phyloP scores from a whole-genome alignment of 441 rosid species.

The Euphorbia schlechtendalii region DNA sequence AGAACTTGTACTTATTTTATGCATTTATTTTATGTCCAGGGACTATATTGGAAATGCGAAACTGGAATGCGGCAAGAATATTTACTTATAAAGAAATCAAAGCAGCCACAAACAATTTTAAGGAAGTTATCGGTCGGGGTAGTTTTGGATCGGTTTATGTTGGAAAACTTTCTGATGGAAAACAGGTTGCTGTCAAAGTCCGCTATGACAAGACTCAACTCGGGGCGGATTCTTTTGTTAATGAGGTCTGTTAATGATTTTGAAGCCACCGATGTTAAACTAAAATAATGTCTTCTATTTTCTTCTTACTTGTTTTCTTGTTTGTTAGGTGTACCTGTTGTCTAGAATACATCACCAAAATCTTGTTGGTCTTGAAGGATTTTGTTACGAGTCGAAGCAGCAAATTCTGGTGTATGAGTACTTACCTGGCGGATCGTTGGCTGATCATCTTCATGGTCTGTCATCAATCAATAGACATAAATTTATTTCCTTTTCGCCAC shows the following conservation, averaged over 20 bases:
- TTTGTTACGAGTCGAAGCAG: constrained; percentile 70
- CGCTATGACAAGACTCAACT: constrained; percentile 75
- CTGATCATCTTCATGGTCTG: constrained; percentile 79
- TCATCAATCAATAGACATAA: background rate
- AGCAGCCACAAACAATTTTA: constrained; percentile 66
- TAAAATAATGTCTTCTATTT: background rate
- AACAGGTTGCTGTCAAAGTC: constrained; percentile 80
- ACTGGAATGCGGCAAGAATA: constrained; percentile 74
- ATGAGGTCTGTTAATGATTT: constrained; percentile 47
- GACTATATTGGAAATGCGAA: constrained; percentile 50
- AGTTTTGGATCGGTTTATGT: constrained; percentile 87
- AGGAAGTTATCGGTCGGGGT: constrained; percentile 79
- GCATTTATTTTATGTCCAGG: constrained; percentile 27
- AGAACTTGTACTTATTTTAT: no score
- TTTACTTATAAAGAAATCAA: constrained; percentile 82
- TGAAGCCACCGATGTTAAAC: no score
- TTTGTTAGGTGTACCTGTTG: constrained; percentile 59
- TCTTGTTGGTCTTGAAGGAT: constrained; percentile 83
- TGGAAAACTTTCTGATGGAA: constrained; percentile 77
- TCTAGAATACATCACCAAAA: constrained; percentile 81
- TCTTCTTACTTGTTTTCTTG: no score
- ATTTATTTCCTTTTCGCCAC: background rate
- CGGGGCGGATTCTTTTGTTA: constrained; percentile 88
- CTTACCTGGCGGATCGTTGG: constrained; percentile 78
- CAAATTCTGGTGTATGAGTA: constrained; percentile 90